A percentile compares a stretch with the other conserved stretches of the same genome.
phyloP scores from a whole-genome alignment of 345 rosid species.

The Aquilaria sinensis region DNA sequence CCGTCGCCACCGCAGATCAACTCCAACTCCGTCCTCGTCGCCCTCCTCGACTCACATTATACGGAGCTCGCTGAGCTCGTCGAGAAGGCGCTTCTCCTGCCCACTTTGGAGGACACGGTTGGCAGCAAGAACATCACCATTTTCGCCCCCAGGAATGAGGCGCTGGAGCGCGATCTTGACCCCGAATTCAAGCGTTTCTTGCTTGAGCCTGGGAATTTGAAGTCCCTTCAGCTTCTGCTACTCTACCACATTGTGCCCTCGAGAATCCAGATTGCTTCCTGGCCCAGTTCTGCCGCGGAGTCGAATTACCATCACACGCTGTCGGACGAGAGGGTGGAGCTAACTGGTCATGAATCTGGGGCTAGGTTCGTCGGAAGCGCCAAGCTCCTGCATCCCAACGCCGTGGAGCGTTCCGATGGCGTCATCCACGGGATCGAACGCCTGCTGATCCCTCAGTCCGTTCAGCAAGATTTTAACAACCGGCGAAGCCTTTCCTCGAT shows the following conservation, averaged over 20 bases:
- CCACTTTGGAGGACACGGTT: conserved; percentile 53
- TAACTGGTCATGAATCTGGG: conserved; percentile 22
- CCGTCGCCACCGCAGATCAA: conserved; percentile 26
- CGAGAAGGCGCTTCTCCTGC: conserved; percentile 67
- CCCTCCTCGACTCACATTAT: conserved; percentile 78
- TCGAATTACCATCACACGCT: conserved; percentile 33
- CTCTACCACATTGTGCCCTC: conserved; percentile 56
- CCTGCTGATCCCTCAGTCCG: conserved; percentile 61
- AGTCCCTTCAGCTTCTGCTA: conserved; percentile 54
- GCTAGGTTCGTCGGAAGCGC: conserved; percentile 32
- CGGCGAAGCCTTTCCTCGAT: conserved; percentile 57
- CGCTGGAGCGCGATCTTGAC: conserved; percentile 61
- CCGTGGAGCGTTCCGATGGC: conserved; percentile 60
- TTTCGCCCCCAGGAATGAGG: conserved; percentile 72
- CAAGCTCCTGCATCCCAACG: conserved; percentile 31
- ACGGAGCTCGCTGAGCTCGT: conserved; percentile 69
- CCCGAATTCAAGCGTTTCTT: conserved; percentile 75
- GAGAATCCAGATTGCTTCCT: conserved; percentile 31
- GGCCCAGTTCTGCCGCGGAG: conserved; percentile 22
- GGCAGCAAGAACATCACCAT: conserved; percentile 59
- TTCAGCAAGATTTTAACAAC: conserved; percentile 63
- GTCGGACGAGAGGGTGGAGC: conserved; percentile 26
- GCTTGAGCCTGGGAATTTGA: conserved; percentile 68
- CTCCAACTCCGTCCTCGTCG: conserved; percentile 74
- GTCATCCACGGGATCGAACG: conserved; percentile 76